These are phyloP conservation scores for Camellia sinensis DNA, from an alignment of 148 eudicot species.

Conservation along the genomic window DNA sequence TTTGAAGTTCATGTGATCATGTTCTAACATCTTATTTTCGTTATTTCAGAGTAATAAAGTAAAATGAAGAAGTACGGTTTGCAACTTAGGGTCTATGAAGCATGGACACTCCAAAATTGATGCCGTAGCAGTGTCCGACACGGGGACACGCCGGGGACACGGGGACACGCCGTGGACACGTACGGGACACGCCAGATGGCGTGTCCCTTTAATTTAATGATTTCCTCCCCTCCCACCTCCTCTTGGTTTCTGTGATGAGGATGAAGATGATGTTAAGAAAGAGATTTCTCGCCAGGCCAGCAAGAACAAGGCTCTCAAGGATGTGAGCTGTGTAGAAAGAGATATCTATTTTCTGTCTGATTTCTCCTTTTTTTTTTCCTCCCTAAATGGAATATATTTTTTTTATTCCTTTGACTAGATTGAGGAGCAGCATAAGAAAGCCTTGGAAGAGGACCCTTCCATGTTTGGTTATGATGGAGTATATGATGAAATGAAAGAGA, in stretches of 20 bases:
- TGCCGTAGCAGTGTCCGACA: no score
- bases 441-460: constrained; percentile 87
- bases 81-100: constrained; percentile 77
- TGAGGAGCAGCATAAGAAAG: constrained; percentile 92
- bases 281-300: constrained; percentile 84
- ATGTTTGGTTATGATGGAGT: constrained; percentile 91
- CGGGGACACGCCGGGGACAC: no score
- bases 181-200: no score
- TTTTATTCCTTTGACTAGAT: constrained; percentile 33
- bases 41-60: constrained; percentile 5
- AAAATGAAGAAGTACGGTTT: constrained; percentile 65
- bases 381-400: neutral
- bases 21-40: neutral
- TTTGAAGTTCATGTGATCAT: neutral
- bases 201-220: no score
- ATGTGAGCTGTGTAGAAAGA: constrained; percentile 31
- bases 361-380: neutral
- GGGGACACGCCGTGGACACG: no score
- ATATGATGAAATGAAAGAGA: constrained; percentile 79
- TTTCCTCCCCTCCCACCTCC: constrained; percentile 50
- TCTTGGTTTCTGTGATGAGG: constrained; percentile 51
- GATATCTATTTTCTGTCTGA: neutral
- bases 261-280: constrained; percentile 66
- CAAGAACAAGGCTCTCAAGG: constrained; percentile 72
- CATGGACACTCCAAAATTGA: no score